Conservation (phyloP, 139 green algal species). For the Auxenochlorella pyrenoidosa region DNA sequence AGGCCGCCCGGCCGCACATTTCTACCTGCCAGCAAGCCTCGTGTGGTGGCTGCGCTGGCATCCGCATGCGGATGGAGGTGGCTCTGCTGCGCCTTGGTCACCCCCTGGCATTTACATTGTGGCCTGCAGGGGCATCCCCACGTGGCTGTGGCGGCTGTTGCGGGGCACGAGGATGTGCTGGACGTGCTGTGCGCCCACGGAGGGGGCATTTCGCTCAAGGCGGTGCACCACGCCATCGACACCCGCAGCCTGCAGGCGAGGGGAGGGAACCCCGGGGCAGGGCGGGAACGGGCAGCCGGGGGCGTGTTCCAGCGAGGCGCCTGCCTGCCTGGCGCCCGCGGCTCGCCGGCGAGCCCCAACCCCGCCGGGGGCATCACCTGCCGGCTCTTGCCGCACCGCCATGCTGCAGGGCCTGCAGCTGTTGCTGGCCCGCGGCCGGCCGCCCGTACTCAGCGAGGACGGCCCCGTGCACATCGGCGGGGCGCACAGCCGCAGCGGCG, state of each 20-base stretch:
- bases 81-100: neutral
- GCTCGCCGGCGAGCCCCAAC: neutral
- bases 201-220: neutral
- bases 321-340: neutral
- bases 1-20: no score
- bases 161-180: constrained; percentile 3
- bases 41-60: no score
- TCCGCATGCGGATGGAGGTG: no score
- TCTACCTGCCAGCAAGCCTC: no score
- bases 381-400: neutral
- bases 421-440: constrained; percentile 27
- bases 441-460: neutral
- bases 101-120: no score
- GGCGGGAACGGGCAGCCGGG: neutral
- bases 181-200: constrained; percentile 15
- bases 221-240: constrained; percentile 29
- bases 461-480: neutral
- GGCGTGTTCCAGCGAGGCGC: neutral
- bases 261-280: neutral
- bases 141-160: constrained; percentile 8
- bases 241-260: constrained; percentile 1
- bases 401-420: constrained; percentile 1
- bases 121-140: constrained; percentile 14
- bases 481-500: neutral
- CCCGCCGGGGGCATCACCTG: neutral